Percentiles rank a stretch among this genome's conserved stretches.
Conservation (phyloP, 768 basidiomycete genomes). For the Podaxis sp. region DNA sequence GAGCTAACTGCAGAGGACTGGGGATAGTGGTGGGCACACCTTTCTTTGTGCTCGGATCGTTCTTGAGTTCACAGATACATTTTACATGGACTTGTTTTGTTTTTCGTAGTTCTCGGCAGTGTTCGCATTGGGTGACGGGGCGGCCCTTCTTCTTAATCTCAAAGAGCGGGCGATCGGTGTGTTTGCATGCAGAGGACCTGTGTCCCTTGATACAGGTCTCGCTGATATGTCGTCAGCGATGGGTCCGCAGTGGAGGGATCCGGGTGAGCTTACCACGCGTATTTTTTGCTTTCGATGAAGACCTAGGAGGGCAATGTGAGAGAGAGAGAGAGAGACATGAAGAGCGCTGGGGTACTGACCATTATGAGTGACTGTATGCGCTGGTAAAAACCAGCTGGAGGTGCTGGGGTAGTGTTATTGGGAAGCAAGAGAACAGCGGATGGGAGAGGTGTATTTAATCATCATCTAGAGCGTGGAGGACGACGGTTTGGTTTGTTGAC, state of each 20-base stretch:
- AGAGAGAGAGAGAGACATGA: constrained; percentile 2
- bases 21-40: constrained; percentile 39
- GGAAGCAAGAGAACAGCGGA: constrained; percentile 24
- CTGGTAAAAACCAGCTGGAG: constrained; percentile 30
- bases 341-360: constrained; percentile 28
- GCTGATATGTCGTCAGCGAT: constrained; percentile 33
- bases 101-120: constrained; percentile 82
- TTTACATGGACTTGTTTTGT: constrained; percentile 84
- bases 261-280: constrained; percentile 61
- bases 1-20: constrained; percentile 26
- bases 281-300: constrained; percentile 66
- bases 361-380: constrained; percentile 27
- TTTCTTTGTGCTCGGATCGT: constrained; percentile 57
- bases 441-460: constrained; percentile 36
- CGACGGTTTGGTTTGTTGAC: constrained; percentile 41
- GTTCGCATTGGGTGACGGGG: constrained; percentile 86
- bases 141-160: constrained; percentile 94
- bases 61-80: constrained; percentile 78
- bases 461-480: constrained; percentile 33
- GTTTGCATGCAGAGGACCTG: constrained; percentile 84
- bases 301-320: constrained; percentile 38
- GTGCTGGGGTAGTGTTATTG: constrained; percentile 49
- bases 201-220: constrained; percentile 95
- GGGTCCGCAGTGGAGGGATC: constrained; percentile 8
- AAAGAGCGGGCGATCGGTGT: constrained; percentile 82